Evolutionary conservation across 371 early-diverging fungal genomes (phyloP).

Genomic region (Nematocida minor): DNA sequence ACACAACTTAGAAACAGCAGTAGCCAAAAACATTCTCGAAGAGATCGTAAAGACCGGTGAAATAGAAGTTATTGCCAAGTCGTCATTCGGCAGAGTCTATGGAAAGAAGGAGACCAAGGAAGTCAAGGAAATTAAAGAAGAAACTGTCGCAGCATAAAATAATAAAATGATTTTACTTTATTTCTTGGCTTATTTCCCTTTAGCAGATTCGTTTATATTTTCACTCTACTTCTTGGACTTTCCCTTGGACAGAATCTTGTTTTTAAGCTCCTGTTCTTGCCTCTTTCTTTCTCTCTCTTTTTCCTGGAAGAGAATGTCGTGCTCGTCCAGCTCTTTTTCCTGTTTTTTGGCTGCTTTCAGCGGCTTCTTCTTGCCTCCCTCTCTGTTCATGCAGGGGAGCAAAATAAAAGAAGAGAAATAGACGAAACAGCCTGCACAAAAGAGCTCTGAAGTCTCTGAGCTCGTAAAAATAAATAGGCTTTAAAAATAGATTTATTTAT

Average conservation of each 20-base stretch:
- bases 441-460: too few relatives aligned
- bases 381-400: slow-evolving; percentile 38
- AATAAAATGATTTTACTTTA: slow-evolving; percentile 12
- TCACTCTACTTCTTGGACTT: too few relatives aligned
- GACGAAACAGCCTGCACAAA: too few relatives aligned
- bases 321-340: not conserved
- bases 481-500: slow-evolving; percentile 48
- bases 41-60: slow-evolving; percentile 43
- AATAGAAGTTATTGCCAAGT: slow-evolving; percentile 49
- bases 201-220: too few relatives aligned
- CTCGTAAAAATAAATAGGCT: too few relatives aligned
- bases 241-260: slow-evolving; percentile 10
- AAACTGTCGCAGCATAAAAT: not conserved
- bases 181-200: too few relatives aligned
- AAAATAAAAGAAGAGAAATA: slow-evolving; percentile 10
- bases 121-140: slow-evolving; percentile 9
- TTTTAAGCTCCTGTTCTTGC: slow-evolving; percentile 5
- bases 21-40: slow-evolving; percentile 55
- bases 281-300: slow-evolving; percentile 12
- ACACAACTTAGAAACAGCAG: slow-evolving; percentile 55
- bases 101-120: slow-evolving; percentile 42
- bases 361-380: slow-evolving; percentile 51
- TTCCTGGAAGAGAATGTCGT: slow-evolving; percentile 21
- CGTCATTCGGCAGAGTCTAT: slow-evolving; percentile 43
- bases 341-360: slow-evolving; percentile 35